These are phyloP conservation scores for Glomus cerebriforme DNA, from an alignment of 192 early-diverging fungal species.

Conservation along the genomic window DNA sequence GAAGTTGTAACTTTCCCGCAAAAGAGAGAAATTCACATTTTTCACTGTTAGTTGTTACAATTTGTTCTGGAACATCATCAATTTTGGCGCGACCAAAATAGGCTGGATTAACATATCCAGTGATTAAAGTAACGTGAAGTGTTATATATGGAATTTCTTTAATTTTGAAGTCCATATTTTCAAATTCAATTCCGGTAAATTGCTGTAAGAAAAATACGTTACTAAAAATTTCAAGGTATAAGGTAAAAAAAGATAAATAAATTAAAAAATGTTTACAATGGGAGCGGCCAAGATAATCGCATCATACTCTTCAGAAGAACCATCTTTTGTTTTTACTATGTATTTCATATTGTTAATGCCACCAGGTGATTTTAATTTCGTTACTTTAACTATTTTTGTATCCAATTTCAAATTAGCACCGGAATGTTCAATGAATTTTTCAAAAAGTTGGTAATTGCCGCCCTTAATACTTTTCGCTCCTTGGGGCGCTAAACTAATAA, in stretches of 20 bases:
- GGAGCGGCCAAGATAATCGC: slow-evolving; percentile 64
- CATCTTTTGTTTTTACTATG: slow-evolving; percentile 39
- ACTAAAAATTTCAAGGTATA: no score
- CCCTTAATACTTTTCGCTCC: slow-evolving; percentile 49
- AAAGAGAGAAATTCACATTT: slow-evolving; percentile 48
- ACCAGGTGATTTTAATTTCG: slow-evolving; percentile 22
- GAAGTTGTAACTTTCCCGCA: slow-evolving; percentile 39
- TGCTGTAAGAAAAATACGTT: no score
- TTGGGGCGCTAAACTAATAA: slow-evolving; percentile 56
- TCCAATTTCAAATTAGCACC: slow-evolving; percentile 49
- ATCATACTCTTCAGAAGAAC: slow-evolving; percentile 53
- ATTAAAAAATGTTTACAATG: slow-evolving; percentile 43
- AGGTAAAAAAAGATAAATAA: background rate
- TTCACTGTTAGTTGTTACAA: slow-evolving; percentile 52
- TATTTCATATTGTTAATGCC: slow-evolving; percentile 32
- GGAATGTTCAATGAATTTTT: slow-evolving; percentile 50
- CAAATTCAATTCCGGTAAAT: slow-evolving; percentile 43
- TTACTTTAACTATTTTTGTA: slow-evolving; percentile 46
- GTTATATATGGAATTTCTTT: slow-evolving; percentile 48
- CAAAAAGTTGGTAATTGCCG: slow-evolving; percentile 65
- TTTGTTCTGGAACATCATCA: slow-evolving; percentile 45
- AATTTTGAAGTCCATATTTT: slow-evolving; percentile 37
- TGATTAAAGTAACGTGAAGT: slow-evolving; percentile 63
- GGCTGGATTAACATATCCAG: slow-evolving; percentile 49
- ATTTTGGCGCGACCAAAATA: slow-evolving; percentile 46